Evolutionary conservation across 345 rosid species (phyloP), one percentile per base, ranked within the genome.

Genomic region (Euclidium syriacum): DNA sequence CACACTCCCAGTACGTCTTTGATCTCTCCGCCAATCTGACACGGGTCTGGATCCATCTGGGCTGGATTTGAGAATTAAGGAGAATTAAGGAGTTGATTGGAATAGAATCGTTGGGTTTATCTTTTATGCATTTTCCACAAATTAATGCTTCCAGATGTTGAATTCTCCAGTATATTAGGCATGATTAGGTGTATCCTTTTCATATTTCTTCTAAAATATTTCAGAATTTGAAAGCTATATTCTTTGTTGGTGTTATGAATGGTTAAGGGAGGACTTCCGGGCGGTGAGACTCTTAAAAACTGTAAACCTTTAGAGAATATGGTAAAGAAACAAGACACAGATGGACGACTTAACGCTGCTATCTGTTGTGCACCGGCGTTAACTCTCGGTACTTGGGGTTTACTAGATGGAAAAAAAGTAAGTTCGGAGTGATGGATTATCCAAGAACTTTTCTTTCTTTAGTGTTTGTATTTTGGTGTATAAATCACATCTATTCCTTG

Each of bases 341-440:
- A 81, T 52, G 95, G 91, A 61, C 81, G 88, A 27, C 86, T 77
- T 41, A 83, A 83, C 55, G 91, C 90, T 59, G 97, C 97, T 12
- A 74, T 87, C 50, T 90, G 99, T 54, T 95, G 97, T 64, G 83
- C 97, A 1, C 99, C 97, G 30, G 91, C 95, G 0, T 86, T 90
- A 58, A 90, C 75, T 0, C 74, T 94, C 26, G 96, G 88, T 27
- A 77, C 91, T 3, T 90, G 97, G 99, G 96, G 95, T 61, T 59
- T 94, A 72, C 79, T 94, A 44, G 77, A 87, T 74, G 99, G 96
- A 67, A 66, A 81, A 70, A 85, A 85, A 42, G 98, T 92, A 71
- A 60, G 81, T 17, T 0, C 18, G 57, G 3, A 0, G 3, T 24
- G 30, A 48, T 33, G 14, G n/a, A 36, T 26, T 38, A 0, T 52